Base-by-base conservation (phyloP, 352 stramenopile genomes). In the Phytopythium litorale region DNA sequence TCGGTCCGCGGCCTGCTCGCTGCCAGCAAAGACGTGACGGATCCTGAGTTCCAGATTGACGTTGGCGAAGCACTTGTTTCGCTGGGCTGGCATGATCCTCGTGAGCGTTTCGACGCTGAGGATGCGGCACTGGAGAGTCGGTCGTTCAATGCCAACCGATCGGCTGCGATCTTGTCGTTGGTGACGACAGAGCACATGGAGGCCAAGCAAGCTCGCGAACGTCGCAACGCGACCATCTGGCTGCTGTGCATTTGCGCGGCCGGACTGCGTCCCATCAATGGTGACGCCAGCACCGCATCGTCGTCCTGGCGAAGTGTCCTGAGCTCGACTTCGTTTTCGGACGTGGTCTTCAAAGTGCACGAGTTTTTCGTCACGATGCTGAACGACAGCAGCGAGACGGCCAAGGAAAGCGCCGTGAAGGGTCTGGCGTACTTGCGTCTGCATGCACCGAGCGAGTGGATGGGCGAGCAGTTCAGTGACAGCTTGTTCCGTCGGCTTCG, bases 361-460 rank as follows among this genome's bases (percentile, higher is more conserved):
- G 85, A 94, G 48, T 87, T 89, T 59, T 87, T 91, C 30, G 76
- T 92, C 43, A 84, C 83, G 23, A 88, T 92, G 78, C 64, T 94
- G 4, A 92, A 92, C 64, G 85, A 94, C 56, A 55, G 72, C 7
- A 79, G 85, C 40, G 70, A 73, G 58, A 69, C 90, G 1, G 64
- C 76, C 18, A 91, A 89, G 58, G 85, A 94, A 61, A 86, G 83
- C 49, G 83, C 85, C 2, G 77, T 94, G 5, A 92, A 94, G 62
- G 79, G 79, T 7, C 75, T 92, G 9, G 80, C 82, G n/a, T 89
- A 91, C 30, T 67, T 94, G 37, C 74, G 81, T 40, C 60, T 91
- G 5, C 71, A 70, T 56, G 78, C 84, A 9, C 80, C 80, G 21
- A 82, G 63, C 30, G 58, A 70, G n/a, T 73, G 81, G 28, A 71